phyloP scores from a whole-genome alignment of 1,284 basidiomycete genomes.

The Marasmius sp. region DNA sequence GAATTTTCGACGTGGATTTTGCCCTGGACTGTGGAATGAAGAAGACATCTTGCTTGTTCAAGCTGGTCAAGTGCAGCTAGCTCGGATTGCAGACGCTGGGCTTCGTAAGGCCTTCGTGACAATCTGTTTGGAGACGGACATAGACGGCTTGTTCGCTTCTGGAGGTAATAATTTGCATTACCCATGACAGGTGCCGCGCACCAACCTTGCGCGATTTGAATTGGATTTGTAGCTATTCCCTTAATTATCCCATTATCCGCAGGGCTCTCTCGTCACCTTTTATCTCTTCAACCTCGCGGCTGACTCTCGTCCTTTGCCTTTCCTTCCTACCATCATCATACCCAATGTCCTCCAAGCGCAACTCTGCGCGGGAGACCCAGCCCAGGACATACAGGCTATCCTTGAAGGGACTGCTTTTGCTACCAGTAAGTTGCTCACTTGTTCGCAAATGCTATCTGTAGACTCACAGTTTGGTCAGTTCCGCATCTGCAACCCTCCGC shows the following conservation, averaged over 20 bases:
- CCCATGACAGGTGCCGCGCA: background rate
- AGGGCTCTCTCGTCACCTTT: background rate
- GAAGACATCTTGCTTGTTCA: no score
- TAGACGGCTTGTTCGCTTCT: no score
- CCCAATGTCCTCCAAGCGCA: slow-evolving; percentile 15
- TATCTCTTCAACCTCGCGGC: background rate
- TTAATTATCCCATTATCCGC: background rate
- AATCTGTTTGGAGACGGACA: no score
- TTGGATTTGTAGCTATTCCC: background rate
- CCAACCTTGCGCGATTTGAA: background rate
- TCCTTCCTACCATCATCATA: background rate
- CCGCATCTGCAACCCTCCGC: slow-evolving; percentile 68
- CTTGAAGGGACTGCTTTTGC: slow-evolving; percentile 42
- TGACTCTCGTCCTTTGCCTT: background rate
- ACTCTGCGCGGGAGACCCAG: slow-evolving; percentile 26
- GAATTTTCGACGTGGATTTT: no score
- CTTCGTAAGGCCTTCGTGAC: no score
- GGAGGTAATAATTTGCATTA: no score
- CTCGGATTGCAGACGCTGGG: no score
- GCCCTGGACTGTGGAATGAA: no score
- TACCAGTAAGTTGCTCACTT: slow-evolving; percentile 40
- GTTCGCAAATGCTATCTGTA: background rate
- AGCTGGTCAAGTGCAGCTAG: no score
- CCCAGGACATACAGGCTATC: slow-evolving; percentile 50
- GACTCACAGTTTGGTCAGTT: slow-evolving; percentile 32